Percentiles rank a stretch among this genome's conserved stretches.
phyloP scores from a whole-genome alignment of 345 rosid genomes.

The Theobroma cacao region DNA sequence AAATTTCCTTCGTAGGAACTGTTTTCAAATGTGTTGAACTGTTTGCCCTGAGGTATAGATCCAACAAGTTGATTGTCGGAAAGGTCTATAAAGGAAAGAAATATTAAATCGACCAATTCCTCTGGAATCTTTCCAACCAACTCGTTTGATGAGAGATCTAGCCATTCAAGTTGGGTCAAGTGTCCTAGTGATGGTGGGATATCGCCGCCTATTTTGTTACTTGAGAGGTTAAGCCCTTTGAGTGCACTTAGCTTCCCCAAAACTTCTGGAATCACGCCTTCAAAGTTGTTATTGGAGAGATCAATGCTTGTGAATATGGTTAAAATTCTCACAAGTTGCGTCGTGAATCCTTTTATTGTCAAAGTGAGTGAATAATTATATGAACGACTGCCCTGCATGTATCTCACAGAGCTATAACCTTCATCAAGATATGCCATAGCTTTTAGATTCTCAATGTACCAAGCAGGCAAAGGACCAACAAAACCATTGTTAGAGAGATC shows the following conservation, averaged over 20 bases:
- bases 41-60: constrained; percentile 15
- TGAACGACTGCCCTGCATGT: no score
- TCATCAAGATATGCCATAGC: neutral
- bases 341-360: constrained; percentile 16
- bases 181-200: constrained; percentile 22
- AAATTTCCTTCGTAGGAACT: constrained; percentile 3
- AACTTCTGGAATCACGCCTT: constrained; percentile 13
- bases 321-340: neutral
- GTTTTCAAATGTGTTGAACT: constrained; percentile 3
- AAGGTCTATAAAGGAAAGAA: constrained; percentile 6
- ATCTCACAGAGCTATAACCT: neutral
- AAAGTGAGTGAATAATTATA: neutral
- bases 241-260: constrained; percentile 16
- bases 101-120: neutral
- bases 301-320: neutral
- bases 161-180: neutral
- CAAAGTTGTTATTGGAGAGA: constrained; percentile 16
- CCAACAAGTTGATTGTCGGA: constrained; percentile 16
- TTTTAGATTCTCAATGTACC: neutral
- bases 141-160: constrained; percentile 17
- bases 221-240: constrained; percentile 14
- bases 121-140: constrained; percentile 14
- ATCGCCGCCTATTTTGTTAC: constrained; percentile 12
- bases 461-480: neutral
- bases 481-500: constrained; percentile 9